Conservation (phyloP, 2,329 filamentous ascomycete genomes). For the Microcyclospora tardicrescens region DNA sequence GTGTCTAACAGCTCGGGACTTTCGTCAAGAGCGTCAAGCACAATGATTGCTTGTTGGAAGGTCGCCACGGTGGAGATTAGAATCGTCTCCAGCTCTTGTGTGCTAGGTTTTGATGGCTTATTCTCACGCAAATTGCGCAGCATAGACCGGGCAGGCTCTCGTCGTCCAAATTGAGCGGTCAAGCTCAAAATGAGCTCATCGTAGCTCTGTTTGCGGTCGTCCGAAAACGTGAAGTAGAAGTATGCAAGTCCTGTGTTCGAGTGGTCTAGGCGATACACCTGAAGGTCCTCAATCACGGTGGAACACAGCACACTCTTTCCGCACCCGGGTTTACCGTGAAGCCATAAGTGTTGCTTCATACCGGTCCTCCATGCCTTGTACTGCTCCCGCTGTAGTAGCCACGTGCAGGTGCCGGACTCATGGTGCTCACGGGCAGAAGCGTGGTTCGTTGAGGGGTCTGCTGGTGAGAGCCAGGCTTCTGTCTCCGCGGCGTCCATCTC, state of each 20-base stretch:
- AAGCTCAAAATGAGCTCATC: constrained; percentile 7
- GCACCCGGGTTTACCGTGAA: constrained; percentile 12
- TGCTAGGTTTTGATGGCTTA: constrained; percentile 2
- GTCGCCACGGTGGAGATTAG: constrained; percentile 5
- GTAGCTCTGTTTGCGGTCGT: constrained; percentile 8
- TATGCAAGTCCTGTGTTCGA: constrained; percentile 2
- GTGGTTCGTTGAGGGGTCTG: constrained; percentile 12
- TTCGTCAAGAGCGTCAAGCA: constrained; percentile 25
- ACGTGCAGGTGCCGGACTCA: constrained; percentile 4
- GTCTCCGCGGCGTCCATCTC: too few relatives aligned
- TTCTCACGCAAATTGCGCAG: constrained; percentile 6
- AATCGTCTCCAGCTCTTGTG: constrained; percentile 8
- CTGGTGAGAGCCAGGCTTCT: constrained; percentile 13
- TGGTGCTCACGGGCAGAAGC: constrained; percentile 5
- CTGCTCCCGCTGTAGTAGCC: constrained; percentile 5
- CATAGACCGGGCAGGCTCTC: constrained; percentile 3
- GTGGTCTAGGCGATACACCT: constrained; percentile 1
- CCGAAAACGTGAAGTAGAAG: constrained; percentile 12
- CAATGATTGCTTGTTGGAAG: constrained; percentile 15
- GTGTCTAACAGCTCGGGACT: constrained; percentile 13
- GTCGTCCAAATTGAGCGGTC: constrained; percentile 8
- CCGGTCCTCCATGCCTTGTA: constrained; percentile 10
- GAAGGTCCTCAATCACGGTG: constrained; percentile 8
- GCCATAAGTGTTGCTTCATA: constrained; percentile 9
- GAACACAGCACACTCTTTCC: constrained; percentile 15